Evolutionary conservation across 2,329 filamentous ascomycete genomes (phyloP).

Genomic region (Didymella pomorum): DNA sequence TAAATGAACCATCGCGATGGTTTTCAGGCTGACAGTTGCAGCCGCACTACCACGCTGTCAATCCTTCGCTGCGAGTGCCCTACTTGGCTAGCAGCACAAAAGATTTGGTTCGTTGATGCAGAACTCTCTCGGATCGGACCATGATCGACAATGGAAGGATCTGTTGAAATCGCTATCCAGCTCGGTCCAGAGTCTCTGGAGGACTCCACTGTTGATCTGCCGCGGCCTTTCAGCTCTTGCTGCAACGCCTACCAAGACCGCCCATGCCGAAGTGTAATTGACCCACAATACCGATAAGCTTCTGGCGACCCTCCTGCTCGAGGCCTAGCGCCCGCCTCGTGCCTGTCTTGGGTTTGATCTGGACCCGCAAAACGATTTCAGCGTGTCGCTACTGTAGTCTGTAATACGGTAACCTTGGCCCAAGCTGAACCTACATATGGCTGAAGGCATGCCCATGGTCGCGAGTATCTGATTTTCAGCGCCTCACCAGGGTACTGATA

Average conservation of each 20-base stretch:
- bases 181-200: neutral
- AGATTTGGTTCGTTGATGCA: constrained; percentile 5
- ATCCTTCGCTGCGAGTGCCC: constrained; percentile 9
- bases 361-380: constrained; percentile 13
- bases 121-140: constrained; percentile 1
- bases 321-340: constrained; percentile 14
- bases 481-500: constrained; percentile 8
- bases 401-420: constrained; percentile 9
- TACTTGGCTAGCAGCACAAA: constrained; percentile 2
- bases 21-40: constrained; percentile 7
- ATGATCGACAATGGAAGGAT: constrained; percentile 1
- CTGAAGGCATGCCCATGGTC: constrained; percentile 5
- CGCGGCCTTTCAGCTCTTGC: constrained; percentile 12
- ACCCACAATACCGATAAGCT: constrained; percentile 21
- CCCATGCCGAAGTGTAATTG: constrained; percentile 11
- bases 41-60: constrained; percentile 8
- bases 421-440: constrained; percentile 7
- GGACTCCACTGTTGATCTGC: constrained; percentile 13
- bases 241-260: neutral
- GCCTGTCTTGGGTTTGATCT: constrained; percentile 15
- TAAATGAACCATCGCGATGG: constrained; percentile 6
- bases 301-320: constrained; percentile 5
- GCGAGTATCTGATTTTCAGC: constrained; percentile 3
- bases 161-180: neutral
- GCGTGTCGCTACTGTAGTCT: constrained; percentile 16